These are phyloP conservation scores for Tetratostichococcus sp. DNA, from an alignment of 139 green algal genomes.

Conservation along the genomic window DNA sequence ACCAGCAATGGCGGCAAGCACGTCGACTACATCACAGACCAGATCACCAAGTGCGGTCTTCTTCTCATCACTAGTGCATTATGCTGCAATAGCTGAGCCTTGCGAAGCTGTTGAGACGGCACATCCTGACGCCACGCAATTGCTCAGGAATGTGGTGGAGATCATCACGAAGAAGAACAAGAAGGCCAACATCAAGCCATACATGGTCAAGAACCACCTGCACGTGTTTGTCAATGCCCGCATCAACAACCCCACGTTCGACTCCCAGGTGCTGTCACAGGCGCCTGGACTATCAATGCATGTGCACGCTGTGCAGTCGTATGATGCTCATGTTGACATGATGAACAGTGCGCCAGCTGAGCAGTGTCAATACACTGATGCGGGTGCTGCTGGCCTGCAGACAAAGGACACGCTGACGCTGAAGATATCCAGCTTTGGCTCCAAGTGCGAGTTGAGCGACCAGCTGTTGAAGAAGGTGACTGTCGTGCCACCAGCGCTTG, in stretches of 20 bases:
- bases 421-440: conserved; percentile 83
- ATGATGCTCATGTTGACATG: too few relatives aligned
- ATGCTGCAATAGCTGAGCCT: too few relatives aligned
- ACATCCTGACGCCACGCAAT: too few relatives aligned
- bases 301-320: too few relatives aligned
- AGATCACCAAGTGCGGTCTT: conserved; percentile 72
- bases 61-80: too few relatives aligned
- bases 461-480: conserved; percentile 91
- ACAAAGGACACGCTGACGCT: conserved; percentile 98
- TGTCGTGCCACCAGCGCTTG: too few relatives aligned
- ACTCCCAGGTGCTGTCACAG: conserved; percentile 76
- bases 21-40: conserved; percentile 88
- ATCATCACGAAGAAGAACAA: conserved; percentile 97
- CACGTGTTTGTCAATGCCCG: conserved; percentile 97
- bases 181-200: conserved; percentile 82
- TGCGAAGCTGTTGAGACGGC: too few relatives aligned
- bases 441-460: conserved; percentile 83
- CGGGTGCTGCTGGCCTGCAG: conserved; percentile 26
- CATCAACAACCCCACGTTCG: conserved; percentile 98
- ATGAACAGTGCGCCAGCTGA: too few relatives aligned
- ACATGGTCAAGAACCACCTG: conserved; percentile 97
- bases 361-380: too few relatives aligned
- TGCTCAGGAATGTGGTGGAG: conserved; percentile 72
- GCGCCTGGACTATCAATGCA: too few relatives aligned
- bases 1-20: conserved; percentile 97